Base-by-base conservation (phyloP, 768 basidiomycete species). In the Termitomyces bulborhizus region DNA sequence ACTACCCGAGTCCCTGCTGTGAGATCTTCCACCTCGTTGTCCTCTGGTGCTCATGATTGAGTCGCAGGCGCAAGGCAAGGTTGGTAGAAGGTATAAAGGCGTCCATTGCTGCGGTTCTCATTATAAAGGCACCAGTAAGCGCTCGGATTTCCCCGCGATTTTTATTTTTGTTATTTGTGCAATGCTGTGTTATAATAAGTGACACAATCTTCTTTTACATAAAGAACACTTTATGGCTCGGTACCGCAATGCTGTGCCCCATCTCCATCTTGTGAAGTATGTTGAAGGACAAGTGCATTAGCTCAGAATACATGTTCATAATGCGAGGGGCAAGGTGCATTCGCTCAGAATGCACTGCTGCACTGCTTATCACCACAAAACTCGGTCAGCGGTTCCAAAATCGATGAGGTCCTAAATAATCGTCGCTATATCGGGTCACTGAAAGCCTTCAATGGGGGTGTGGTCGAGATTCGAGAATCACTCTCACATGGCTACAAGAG, bases 11-110 rank as follows among this genome's bases (percentile, higher is more conserved):
- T 56, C 54, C 4, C 47, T 41, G 44, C 62, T 57, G 50, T 40
- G 56, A 40, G 54, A 58, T 55, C 62, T 60, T 42, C 60, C 62
- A 60, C 63, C 63, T 55, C 57, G 50, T 60, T 60, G 58, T 58
- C 61, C 57, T 60, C 49, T 53, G 43, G 47, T 55, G 54, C 58
- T 64, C 63, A 64, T 64, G 47, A 24, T 56, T 39, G 53, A 55
- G 53, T 56, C 29, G 55, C 47, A 51, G 37, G 37, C 16, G 12
- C 29, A 56, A 56, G 56, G 53, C 54, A 60, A 60, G 37, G 56
- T 57, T 51, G 59, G 59, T 51, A 52, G 56, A 52, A 57, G 56
- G 53, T 47, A 55, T 53, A 31, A 48, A 52, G 44, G 13, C 21
- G 31, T 18, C 3, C 18, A 29, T 26, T 27, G 16, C 49, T 49